A percentile compares a stretch with the other conserved stretches of the same genome.
phyloP scores from a whole-genome alignment of 345 rosid species.

The Cardiospermum halicacabum region DNA sequence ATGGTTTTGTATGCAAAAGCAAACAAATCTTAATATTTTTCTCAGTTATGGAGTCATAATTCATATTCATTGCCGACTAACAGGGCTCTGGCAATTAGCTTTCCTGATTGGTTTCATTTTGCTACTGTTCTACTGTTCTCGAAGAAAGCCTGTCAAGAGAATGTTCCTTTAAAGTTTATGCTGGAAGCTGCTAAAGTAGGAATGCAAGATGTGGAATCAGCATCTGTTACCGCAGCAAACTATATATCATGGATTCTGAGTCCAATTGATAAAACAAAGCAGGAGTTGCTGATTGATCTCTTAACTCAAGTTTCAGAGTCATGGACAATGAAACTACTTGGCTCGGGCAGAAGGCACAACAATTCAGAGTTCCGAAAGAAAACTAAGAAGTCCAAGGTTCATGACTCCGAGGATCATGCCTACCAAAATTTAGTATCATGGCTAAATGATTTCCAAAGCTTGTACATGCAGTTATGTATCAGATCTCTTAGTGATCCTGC shows the following conservation, averaged over 20 bases:
- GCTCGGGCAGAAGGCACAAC: slow-evolving; percentile 20
- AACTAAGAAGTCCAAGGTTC: slow-evolving; percentile 35
- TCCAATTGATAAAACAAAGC: slow-evolving; percentile 43
- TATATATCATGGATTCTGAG: slow-evolving; percentile 70
- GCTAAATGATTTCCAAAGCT: slow-evolving; percentile 47
- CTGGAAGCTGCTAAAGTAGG: slow-evolving; percentile 12
- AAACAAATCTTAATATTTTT: neutral
- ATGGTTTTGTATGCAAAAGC: slow-evolving; percentile 7
- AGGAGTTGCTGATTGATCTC: slow-evolving; percentile 37
- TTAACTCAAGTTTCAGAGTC: slow-evolving; percentile 45
- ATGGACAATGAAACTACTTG: slow-evolving; percentile 34
- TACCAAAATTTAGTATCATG: slow-evolving; percentile 30
- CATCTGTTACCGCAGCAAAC: slow-evolving; percentile 47
- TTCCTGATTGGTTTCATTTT: slow-evolving; percentile 80
- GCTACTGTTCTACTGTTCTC: slow-evolving; percentile 57
- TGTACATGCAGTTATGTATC: slow-evolving; percentile 16
- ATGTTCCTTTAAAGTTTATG: slow-evolving; percentile 16
- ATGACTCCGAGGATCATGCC: slow-evolving; percentile 15
- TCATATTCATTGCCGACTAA: slow-evolving; percentile 16
- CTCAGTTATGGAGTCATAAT: neutral
- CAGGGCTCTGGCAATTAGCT: slow-evolving; percentile 78
- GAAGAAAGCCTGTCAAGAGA: slow-evolving; percentile 22
- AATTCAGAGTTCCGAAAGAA: slow-evolving; percentile 31
- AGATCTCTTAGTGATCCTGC: slow-evolving; percentile 19
- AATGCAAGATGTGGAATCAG: slow-evolving; percentile 22